phyloP scores from a whole-genome alignment of 2,329 filamentous ascomycete species.

The Arthrobotrys sphaeroides region DNA sequence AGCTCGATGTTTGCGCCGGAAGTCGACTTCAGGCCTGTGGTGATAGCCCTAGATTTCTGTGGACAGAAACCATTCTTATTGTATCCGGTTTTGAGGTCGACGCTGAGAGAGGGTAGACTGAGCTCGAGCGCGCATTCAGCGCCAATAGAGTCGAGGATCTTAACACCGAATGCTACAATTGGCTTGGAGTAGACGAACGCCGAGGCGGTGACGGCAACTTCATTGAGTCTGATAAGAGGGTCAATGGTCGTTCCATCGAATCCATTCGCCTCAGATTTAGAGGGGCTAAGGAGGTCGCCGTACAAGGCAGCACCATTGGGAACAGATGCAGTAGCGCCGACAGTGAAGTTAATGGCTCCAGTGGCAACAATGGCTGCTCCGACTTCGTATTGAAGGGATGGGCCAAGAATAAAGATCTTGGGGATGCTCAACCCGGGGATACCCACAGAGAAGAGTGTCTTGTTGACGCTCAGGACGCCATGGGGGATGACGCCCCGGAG shows the following conservation, averaged over 20 bases:
- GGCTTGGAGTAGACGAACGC: constrained; percentile 56
- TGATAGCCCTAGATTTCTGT: constrained; percentile 3
- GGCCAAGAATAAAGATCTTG: constrained; percentile 54
- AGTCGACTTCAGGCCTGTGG: constrained; percentile 15
- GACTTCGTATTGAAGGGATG: constrained; percentile 55
- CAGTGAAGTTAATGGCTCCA: constrained; percentile 28
- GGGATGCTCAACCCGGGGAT: constrained; percentile 54
- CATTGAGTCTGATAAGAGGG: constrained; percentile 57
- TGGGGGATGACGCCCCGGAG: constrained; percentile 17
- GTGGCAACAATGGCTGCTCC: constrained; percentile 6
- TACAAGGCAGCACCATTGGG: constrained; percentile 23
- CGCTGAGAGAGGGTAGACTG: constrained; percentile 52
- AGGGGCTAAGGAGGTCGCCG: constrained; percentile 55
- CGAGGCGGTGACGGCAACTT: constrained; percentile 55
- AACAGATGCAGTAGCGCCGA: constrained; percentile 20
- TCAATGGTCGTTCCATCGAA: constrained; percentile 56
- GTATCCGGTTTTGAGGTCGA: constrained; percentile 49
- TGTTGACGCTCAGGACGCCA: constrained; percentile 18
- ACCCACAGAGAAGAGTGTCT: constrained; percentile 43
- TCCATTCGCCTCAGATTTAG: constrained; percentile 56
- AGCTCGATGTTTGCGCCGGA: constrained; percentile 41
- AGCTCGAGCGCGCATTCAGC: constrained; percentile 54
- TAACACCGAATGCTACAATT: constrained; percentile 57
- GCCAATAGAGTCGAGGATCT: constrained; percentile 55
- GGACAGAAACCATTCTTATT: constrained; percentile 46